Evolutionary conservation across 768 basidiomycete genomes (phyloP).

Genomic region (Lentinus brumalis): DNA sequence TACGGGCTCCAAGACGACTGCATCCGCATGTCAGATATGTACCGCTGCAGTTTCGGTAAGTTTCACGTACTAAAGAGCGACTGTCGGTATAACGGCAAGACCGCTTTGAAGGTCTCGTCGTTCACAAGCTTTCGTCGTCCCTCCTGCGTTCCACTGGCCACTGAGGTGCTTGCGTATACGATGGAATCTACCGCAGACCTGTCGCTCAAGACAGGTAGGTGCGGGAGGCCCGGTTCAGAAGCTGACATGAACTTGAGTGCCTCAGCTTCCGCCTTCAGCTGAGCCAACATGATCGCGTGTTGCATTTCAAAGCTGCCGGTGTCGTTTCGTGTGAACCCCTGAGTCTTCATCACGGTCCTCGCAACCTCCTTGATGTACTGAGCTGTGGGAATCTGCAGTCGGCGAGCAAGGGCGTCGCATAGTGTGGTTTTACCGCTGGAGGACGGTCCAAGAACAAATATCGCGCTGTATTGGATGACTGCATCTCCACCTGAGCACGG

Average conservation of each 20-base stretch:
- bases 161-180: constrained; percentile 56
- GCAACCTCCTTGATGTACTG: constrained; percentile 62
- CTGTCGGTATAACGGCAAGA: constrained; percentile 44
- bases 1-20: constrained; percentile 55
- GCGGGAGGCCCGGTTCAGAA: not conserved
- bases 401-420: constrained; percentile 50
- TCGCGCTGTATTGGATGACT: not conserved
- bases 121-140: constrained; percentile 38
- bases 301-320: constrained; percentile 61
- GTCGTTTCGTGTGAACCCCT: constrained; percentile 56
- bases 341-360: constrained; percentile 52
- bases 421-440: constrained; percentile 75
- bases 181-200: constrained; percentile 67
- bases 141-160: constrained; percentile 40
- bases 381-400: constrained; percentile 38
- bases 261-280: constrained; percentile 47
- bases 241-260: not conserved
- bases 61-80: constrained; percentile 39
- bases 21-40: not conserved
- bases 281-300: constrained; percentile 58
- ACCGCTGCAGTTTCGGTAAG: not conserved
- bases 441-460: constrained; percentile 35
- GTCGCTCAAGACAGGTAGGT: constrained; percentile 50
- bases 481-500: too few species aligned
- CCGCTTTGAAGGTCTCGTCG: constrained; percentile 42